Conservation (phyloP, 2,329 filamentous ascomycete species). For the Phyllosticta paracitricarpa region DNA sequence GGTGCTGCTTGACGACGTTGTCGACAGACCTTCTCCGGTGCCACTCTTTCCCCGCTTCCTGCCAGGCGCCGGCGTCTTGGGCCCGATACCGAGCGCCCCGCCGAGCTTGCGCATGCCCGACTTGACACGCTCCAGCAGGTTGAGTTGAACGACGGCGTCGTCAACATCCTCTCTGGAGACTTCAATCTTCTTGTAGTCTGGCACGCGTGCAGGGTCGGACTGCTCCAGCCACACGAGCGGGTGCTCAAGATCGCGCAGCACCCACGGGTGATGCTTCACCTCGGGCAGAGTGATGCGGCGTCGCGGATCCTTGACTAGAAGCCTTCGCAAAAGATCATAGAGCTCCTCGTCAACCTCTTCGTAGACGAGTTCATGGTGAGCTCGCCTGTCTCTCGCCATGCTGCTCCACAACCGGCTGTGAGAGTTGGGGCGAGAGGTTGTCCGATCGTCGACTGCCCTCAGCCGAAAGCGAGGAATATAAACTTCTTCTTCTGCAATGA, state of each 20-base stretch:
- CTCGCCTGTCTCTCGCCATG: conserved; percentile 58
- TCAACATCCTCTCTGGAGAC: conserved; percentile 90
- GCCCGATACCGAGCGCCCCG: conserved; percentile 46
- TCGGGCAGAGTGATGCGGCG: conserved; percentile 82
- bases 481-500: conserved; percentile 85
- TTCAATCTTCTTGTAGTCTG: conserved; percentile 76
- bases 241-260: conserved; percentile 64
- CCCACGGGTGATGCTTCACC: conserved; percentile 91
- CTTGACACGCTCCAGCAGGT: conserved; percentile 72
- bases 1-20: conserved; percentile 44
- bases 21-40: conserved; percentile 43
- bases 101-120: conserved; percentile 59
- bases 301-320: conserved; percentile 82
- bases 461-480: conserved; percentile 77
- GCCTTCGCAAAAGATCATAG: conserved; percentile 63
- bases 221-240: conserved; percentile 81
- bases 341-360: conserved; percentile 77
- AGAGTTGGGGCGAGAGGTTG: conserved; percentile 36
- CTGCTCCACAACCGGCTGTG: conserved; percentile 37
- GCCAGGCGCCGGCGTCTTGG: conserved; percentile 15
- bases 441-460: conserved; percentile 51
- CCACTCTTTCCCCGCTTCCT: conserved; percentile 48
- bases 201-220: conserved; percentile 72
- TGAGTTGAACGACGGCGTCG: conserved; percentile 79
- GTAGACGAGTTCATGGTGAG: conserved; percentile 70